Evolutionary conservation across 345 rosid species (phyloP).

Genomic region (Syzygium aqueum): DNA sequence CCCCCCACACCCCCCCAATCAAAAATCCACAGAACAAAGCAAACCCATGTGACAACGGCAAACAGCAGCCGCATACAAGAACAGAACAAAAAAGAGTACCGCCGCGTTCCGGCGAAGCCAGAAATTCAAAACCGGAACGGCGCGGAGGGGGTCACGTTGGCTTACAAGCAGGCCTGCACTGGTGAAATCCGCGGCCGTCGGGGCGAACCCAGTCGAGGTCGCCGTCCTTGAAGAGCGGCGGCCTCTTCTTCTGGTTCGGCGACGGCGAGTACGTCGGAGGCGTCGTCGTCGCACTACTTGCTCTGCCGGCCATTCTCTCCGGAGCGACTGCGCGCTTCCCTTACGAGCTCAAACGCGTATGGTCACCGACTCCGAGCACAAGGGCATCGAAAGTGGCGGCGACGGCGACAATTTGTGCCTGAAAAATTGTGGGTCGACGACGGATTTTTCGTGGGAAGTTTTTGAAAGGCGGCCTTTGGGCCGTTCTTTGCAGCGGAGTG

Average conservation of each 20-base stretch:
- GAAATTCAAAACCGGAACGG: not conserved
- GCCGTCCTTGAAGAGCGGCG: constrained; percentile 31
- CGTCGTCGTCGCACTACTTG: constrained; percentile 13
- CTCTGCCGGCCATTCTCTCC: constrained; percentile 41
- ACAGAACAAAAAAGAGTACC: not conserved
- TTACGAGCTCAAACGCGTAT: not conserved
- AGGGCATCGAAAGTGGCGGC: not conserved
- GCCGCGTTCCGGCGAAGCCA: not conserved
- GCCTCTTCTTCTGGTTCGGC: constrained; percentile 25
- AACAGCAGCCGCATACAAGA: not conserved
- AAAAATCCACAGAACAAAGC: not conserved
- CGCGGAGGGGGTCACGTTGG: not conserved
- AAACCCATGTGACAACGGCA: not conserved
- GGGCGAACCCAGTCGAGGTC: constrained; percentile 89
- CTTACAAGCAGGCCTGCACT: constrained; percentile 91
- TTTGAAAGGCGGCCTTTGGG: not conserved
- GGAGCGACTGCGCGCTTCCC: not conserved
- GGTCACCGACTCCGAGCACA: not conserved
- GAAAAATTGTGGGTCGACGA: not conserved
- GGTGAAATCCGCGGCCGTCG: constrained; percentile 81
- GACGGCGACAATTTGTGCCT: not conserved
- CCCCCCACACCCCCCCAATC: not conserved
- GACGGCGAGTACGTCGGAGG: constrained; percentile 67
- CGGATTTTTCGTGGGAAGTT: not conserved
- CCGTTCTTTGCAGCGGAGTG: not conserved